A percentile compares a stretch with the other conserved stretches of the same genome.
These are phyloP conservation scores for Hypoxylon sp. DNA, from an alignment of 2,329 filamentous ascomycete genomes.

Conservation along the genomic window DNA sequence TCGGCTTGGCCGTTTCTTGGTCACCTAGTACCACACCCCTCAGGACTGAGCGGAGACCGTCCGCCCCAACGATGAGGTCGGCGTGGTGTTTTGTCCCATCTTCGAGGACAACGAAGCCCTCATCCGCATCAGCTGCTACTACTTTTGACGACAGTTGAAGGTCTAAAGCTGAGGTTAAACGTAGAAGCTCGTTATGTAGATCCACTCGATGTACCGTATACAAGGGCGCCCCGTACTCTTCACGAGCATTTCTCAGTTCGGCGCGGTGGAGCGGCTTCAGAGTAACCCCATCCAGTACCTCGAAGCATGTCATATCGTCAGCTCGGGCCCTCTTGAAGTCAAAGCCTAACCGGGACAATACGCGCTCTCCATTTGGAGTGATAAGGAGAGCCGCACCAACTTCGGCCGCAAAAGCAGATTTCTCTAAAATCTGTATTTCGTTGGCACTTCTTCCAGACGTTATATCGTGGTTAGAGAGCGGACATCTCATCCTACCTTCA, in stretches of 20 bases:
- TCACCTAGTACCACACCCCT: constrained; percentile 41
- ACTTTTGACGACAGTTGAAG: constrained; percentile 47
- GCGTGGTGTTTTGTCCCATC: constrained; percentile 46
- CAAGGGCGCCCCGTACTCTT: constrained; percentile 48
- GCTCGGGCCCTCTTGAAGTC: constrained; percentile 48
- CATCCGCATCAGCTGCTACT: constrained; percentile 40
- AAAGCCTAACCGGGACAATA: constrained; percentile 51
- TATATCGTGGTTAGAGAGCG: background rate
- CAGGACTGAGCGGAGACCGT: constrained; percentile 49
- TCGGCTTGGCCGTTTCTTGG: constrained; percentile 38
- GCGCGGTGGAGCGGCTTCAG: constrained; percentile 38
- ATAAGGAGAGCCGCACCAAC: constrained; percentile 52
- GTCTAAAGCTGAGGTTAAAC: constrained; percentile 40
- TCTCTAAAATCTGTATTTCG: constrained; percentile 50
- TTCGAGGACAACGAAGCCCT: constrained; percentile 39
- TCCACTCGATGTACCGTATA: constrained; percentile 52
- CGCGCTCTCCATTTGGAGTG: constrained; percentile 50
- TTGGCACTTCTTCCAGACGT: constrained; percentile 3
- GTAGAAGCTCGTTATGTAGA: constrained; percentile 49
- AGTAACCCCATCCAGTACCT: constrained; percentile 45
- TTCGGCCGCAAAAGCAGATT: constrained; percentile 51
- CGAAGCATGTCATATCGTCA: constrained; percentile 43
- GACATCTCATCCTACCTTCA: constrained; percentile 41
- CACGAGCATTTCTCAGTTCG: constrained; percentile 41
- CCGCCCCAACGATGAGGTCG: constrained; percentile 54